Conservation (phyloP, 1,139 yeast genomes). For the Diutina mesorugosa region DNA sequence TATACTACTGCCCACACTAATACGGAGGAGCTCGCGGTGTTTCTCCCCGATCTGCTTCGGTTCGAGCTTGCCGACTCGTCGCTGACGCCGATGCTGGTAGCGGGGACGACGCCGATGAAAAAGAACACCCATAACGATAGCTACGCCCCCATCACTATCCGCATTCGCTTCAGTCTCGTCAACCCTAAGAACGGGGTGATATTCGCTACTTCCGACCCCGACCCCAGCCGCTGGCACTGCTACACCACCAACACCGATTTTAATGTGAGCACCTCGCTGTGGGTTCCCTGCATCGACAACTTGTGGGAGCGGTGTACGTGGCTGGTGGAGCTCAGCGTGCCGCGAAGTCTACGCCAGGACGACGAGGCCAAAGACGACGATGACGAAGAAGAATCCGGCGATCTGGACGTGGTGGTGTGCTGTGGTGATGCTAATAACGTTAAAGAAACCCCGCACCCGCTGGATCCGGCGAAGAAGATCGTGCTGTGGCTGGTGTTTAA, state of each 20-base stretch:
- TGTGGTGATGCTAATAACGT: slow-evolving; percentile 56
- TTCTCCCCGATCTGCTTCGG: slow-evolving; percentile 61
- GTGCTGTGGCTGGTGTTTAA: slow-evolving; percentile 71
- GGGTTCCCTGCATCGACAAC: slow-evolving; percentile 95
- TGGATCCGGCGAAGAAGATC: slow-evolving; percentile 59
- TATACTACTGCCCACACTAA: slow-evolving; percentile 21
- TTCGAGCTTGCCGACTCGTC: slow-evolving; percentile 40
- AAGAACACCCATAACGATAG: slow-evolving; percentile 21
- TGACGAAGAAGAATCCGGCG: slow-evolving; percentile 37
- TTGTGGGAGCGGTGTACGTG: slow-evolving; percentile 85
- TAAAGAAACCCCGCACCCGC: slow-evolving; percentile 34
- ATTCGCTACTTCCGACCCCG: slow-evolving; percentile 36
- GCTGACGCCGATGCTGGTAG: slow-evolving; percentile 5
- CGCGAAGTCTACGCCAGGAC: slow-evolving; percentile 61
- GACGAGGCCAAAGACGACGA: slow-evolving; percentile 32
- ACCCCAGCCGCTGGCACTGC: slow-evolving; percentile 57
- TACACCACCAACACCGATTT: slow-evolving; percentile 72
- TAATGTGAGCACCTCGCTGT: slow-evolving; percentile 76
- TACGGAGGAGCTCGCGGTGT: slow-evolving; percentile 60
- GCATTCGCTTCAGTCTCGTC: slow-evolving; percentile 50
- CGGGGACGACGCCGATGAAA: slow-evolving; percentile 21
- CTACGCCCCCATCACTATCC: slow-evolving; percentile 62
- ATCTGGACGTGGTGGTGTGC: slow-evolving; percentile 52
- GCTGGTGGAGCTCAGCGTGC: slow-evolving; percentile 78
- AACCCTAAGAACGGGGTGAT: slow-evolving; percentile 68